phyloP scores from a whole-genome alignment of 1,284 basidiomycete species.

The Mixia osmundae region DNA sequence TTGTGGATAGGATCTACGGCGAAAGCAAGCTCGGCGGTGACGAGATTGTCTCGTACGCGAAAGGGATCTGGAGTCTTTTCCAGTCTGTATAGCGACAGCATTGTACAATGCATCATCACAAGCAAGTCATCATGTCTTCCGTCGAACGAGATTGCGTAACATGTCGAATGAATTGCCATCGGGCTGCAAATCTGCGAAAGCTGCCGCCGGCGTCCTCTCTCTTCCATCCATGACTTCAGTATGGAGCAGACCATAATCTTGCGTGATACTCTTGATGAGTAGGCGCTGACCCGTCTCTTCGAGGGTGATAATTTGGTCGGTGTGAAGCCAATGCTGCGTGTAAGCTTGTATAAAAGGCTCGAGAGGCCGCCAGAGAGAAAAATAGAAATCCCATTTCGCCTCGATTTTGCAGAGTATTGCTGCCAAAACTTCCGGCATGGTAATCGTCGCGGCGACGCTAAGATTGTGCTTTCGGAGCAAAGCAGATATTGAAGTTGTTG shows the following conservation, averaged over 20 bases:
- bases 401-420: constrained; percentile 33
- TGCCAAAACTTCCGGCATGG: constrained; percentile 23
- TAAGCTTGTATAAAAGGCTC: constrained; percentile 29
- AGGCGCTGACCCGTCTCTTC: constrained; percentile 43
- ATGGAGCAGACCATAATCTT: constrained; percentile 62
- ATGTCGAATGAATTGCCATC: constrained; percentile 95
- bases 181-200: constrained; percentile 46
- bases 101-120: no score
- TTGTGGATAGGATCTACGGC: constrained; percentile 75
- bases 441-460: constrained; percentile 18
- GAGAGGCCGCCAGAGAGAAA: constrained; percentile 8
- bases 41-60: constrained; percentile 68
- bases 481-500: constrained; percentile 58
- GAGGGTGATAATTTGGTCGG: constrained; percentile 60
- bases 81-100: not conserved
- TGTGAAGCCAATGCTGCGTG: constrained; percentile 55
- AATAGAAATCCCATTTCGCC: constrained; percentile 44
- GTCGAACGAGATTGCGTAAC: constrained; percentile 1
- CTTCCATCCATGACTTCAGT: constrained; percentile 37
- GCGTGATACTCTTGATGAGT: constrained; percentile 63
- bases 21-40: constrained; percentile 73
- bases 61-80: constrained; percentile 49
- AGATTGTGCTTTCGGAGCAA: constrained; percentile 27
- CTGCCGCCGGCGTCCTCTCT: constrained; percentile 3
- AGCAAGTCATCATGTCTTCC: not conserved